Conservation (phyloP, 352 stramenopile species). For the Pythium apleroticum region DNA sequence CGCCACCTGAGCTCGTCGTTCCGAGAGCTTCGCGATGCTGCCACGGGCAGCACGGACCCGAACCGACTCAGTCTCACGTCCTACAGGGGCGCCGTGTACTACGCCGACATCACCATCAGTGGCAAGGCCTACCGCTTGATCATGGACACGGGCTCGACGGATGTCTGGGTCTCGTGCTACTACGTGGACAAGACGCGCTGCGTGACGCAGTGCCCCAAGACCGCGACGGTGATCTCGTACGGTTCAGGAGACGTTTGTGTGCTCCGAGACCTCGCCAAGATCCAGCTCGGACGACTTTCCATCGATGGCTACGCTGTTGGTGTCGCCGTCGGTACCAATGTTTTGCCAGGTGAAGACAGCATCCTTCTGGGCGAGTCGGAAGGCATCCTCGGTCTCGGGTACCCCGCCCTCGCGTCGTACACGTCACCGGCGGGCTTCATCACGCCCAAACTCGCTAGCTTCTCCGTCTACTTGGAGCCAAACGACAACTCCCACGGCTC, state of each 20-base stretch:
- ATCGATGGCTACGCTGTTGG: constrained; percentile 56
- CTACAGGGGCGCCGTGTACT: constrained; percentile 68
- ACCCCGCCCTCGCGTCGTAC: constrained; percentile 50
- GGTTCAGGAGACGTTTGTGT: constrained; percentile 69
- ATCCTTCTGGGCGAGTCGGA: constrained; percentile 48
- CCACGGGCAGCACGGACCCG: neutral
- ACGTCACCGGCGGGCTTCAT: constrained; percentile 46
- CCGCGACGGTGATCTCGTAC: constrained; percentile 52
- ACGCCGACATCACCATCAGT: constrained; percentile 51
- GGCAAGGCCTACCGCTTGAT: constrained; percentile 45
- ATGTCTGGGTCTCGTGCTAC: constrained; percentile 75
- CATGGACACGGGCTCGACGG: constrained; percentile 76
- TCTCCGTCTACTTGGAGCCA: constrained; percentile 64
- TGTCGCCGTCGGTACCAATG: constrained; percentile 50
- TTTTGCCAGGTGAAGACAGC: constrained; percentile 38
- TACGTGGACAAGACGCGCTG: constrained; percentile 46
- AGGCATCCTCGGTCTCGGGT: constrained; percentile 68
- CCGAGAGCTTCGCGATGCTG: neutral
- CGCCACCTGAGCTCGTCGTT: constrained; percentile 4
- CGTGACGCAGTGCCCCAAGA: constrained; percentile 39
- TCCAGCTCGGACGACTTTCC: constrained; percentile 47
- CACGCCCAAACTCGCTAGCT: constrained; percentile 60
- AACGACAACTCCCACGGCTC: constrained; percentile 46
- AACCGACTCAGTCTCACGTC: constrained; percentile 43
- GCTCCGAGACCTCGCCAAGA: constrained; percentile 31